Conservation (phyloP, 306 rosid species). For the Medicago truncatula region MtrunA17r5.0-ANR NC_053045.1:31452501-31453000, state of each 20-base stretch:
- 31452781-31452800: constrained; percentile 21
- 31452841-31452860: constrained; percentile 24
- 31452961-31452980: constrained; percentile 16
- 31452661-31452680: constrained; percentile 36
- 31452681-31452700: constrained; percentile 12
- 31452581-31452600: constrained; percentile 75
- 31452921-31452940: constrained; percentile 10
- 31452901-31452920: constrained; percentile 15
- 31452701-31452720: constrained; percentile 22
- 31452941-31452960: constrained; percentile 4
- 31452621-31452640: constrained; percentile 29
- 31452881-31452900: constrained; percentile 19
- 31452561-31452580: constrained; percentile 96
- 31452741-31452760: constrained; percentile 22
- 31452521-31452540: constrained; percentile 46
- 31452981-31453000: neutral
- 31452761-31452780: constrained; percentile 26
- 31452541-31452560: constrained; percentile 88
- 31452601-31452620: constrained; percentile 93
- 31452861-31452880: constrained; percentile 8
- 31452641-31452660: constrained; percentile 29
- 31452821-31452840: neutral
- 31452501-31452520: constrained; percentile 30
- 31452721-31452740: neutral
- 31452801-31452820: constrained; percentile 10